Evolutionary conservation across 2,329 filamentous ascomycete species (phyloP).

Genomic region (Colletotrichum horii): DNA sequence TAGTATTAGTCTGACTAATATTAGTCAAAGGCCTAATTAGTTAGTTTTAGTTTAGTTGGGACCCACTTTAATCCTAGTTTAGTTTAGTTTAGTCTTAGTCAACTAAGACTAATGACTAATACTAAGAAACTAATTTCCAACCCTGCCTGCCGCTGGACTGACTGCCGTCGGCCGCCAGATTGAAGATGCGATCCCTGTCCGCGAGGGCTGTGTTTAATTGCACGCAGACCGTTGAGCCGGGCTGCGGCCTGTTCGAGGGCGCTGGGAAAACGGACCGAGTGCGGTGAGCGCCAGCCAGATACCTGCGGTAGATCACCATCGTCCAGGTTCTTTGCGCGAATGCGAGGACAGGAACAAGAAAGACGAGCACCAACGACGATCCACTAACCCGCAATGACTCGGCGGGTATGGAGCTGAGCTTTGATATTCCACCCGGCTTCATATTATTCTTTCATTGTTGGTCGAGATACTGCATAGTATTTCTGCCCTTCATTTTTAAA

Average conservation of each 20-base stretch:
- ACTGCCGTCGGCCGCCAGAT: not conserved
- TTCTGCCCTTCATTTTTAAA: not conserved
- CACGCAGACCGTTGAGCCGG: not conserved
- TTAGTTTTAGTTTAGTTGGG: too few relatives aligned
- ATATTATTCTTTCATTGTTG: not conserved
- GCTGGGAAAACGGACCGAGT: not conserved
- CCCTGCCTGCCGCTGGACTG: not conserved
- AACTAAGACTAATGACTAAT: too few relatives aligned
- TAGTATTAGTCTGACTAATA: too few relatives aligned
- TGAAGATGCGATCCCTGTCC: not conserved
- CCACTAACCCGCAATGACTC: not conserved
- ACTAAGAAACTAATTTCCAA: too few relatives aligned
- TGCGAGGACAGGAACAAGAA: not conserved
- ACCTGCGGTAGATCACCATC: not conserved
- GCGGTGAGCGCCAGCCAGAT: not conserved
- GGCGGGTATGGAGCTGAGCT: not conserved
- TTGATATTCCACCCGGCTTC: not conserved
- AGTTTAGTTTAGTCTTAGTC: too few relatives aligned
- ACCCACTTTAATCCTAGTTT: too few relatives aligned
- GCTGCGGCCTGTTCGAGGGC: not conserved
- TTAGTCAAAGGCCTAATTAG: too few relatives aligned
- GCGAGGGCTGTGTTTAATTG: not conserved
- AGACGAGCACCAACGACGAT: not conserved
- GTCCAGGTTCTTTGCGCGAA: not conserved
- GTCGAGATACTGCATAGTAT: not conserved